phyloP scores from a whole-genome alignment of 2,329 filamentous ascomycete genomes.

The Cercospora zeina region DNA sequence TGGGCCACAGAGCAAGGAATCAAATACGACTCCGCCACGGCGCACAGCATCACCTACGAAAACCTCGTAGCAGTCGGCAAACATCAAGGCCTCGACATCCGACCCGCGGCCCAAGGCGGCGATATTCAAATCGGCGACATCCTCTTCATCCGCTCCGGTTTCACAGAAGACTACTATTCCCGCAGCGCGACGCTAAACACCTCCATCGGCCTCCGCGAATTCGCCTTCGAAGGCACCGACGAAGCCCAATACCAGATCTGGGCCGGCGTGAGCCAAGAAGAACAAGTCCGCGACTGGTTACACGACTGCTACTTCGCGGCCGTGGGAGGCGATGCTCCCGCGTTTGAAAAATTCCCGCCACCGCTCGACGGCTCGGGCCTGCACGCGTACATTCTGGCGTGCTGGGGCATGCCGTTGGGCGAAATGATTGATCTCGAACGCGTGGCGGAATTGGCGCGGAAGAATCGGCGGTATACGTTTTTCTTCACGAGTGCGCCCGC shows the following conservation, averaged over 20 bases:
- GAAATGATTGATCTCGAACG: conserved; percentile 59
- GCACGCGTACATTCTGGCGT: conserved; percentile 52
- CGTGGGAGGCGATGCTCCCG: conserved; percentile 62
- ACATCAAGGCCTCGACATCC: conserved; percentile 63
- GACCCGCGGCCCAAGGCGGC: conserved; percentile 54
- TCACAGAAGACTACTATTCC: conserved; percentile 58
- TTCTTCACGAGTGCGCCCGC: conserved; percentile 62
- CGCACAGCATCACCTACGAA: conserved; percentile 47
- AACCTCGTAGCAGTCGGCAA: conserved; percentile 60
- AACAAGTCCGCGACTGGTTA: conserved; percentile 63
- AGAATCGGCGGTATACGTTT: conserved; percentile 59
- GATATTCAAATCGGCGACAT: conserved; percentile 64
- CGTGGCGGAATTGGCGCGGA: conserved; percentile 57
- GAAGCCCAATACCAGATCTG: conserved; percentile 44
- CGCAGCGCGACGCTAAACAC: conserved; percentile 38
- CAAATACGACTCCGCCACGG: conserved; percentile 46
- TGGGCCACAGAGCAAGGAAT: conserved; percentile 48
- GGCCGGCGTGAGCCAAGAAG: conserved; percentile 55
- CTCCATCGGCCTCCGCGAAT: conserved; percentile 46
- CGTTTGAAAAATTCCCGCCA: conserved; percentile 65
- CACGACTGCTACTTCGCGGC: conserved; percentile 69
- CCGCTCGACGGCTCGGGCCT: conserved; percentile 35
- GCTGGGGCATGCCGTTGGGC: conserved; percentile 58
- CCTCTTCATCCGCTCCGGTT: conserved; percentile 64
- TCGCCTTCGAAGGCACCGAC: conserved; percentile 47